Evolutionary conservation across 2,329 filamentous ascomycete species (phyloP).

Genomic region (Septoria linicola): DNA sequence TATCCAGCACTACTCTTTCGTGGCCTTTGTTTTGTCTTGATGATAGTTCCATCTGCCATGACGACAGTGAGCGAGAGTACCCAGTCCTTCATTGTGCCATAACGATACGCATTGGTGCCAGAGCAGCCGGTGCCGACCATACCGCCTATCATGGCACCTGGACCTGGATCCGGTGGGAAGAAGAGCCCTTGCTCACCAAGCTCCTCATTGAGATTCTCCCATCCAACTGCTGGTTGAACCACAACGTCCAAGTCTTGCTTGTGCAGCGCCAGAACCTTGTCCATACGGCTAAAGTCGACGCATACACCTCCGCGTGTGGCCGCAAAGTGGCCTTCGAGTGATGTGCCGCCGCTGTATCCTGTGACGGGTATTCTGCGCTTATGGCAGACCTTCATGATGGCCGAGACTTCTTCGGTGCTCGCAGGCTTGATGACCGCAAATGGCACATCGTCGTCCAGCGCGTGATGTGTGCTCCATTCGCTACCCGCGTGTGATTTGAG

Average conservation of each 20-base stretch:
- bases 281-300: conserved; percentile 83
- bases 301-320: conserved; percentile 80
- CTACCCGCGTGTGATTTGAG: conserved; percentile 59
- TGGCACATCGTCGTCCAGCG: conserved; percentile 45
- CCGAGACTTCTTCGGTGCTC: conserved; percentile 78
- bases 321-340: conserved; percentile 84
- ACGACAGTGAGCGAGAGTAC: conserved; percentile 84
- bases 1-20: conserved; percentile 90
- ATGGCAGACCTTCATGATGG: conserved; percentile 87
- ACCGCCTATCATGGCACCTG: conserved; percentile 87
- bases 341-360: conserved; percentile 83
- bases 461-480: conserved; percentile 60
- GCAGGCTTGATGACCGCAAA: conserved; percentile 71
- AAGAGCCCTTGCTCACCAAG: conserved; percentile 72
- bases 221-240: conserved; percentile 69
- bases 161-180: conserved; percentile 88
- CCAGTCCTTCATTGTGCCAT: conserved; percentile 95
- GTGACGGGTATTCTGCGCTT: conserved; percentile 77
- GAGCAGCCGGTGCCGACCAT: conserved; percentile 76
- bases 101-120: conserved; percentile 87
- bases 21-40: conserved; percentile 84
- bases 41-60: conserved; percentile 81
- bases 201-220: conserved; percentile 80
- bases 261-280: conserved; percentile 74
- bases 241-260: conserved; percentile 64